Base-by-base conservation (phyloP, 1,139 yeast species). In the Pichia sp. region DNA sequence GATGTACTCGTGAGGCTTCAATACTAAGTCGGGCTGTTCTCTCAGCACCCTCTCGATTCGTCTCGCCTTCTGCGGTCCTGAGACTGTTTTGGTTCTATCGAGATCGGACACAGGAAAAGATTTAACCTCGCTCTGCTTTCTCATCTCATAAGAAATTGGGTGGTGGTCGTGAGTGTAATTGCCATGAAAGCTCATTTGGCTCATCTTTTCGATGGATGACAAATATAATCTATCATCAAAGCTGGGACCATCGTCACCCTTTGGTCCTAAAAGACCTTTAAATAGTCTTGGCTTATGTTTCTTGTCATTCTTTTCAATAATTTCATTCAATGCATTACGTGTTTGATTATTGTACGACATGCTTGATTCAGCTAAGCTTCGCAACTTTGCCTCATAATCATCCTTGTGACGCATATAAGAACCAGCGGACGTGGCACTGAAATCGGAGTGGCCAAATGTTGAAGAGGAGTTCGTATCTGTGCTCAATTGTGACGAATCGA, bases 361-460 rank as follows among this genome's bases (percentile, higher is more conserved):
- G 10, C 38, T 46, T 26, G 42, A 46, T 30, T 54, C 53, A 42
- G 35, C 62, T 31, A 66, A 47, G 18, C 13, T 64, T 65, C 42
- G 76, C 76, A 53, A 63, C 29, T 37, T 44, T 11, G 27, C 8
- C 6, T 34, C 37, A 19, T 29, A 37, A 14, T 38, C 31, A 19
- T 53, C 53, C 50, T 74, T 77, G 53, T 85, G 91, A 50, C 94
- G 71, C 36, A 77, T 74, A 44, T 77, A 76, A 11, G 94, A 83
- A 0, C 94, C 94, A 3, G 95, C 95, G 49, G 93, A 81, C 0
- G 94, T 84, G 5, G 94, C 94, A 62, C 93, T 81, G 40, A 83
- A 72, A 53, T 83, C 91, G 30, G 77, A 70, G 41, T 57, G 59
- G 0, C 62, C 62, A 45, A 58, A 58, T 18, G 44, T 49, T 7